phyloP scores from a whole-genome alignment of 1,284 basidiomycete species.

The Farysia itapuensis region DNA sequence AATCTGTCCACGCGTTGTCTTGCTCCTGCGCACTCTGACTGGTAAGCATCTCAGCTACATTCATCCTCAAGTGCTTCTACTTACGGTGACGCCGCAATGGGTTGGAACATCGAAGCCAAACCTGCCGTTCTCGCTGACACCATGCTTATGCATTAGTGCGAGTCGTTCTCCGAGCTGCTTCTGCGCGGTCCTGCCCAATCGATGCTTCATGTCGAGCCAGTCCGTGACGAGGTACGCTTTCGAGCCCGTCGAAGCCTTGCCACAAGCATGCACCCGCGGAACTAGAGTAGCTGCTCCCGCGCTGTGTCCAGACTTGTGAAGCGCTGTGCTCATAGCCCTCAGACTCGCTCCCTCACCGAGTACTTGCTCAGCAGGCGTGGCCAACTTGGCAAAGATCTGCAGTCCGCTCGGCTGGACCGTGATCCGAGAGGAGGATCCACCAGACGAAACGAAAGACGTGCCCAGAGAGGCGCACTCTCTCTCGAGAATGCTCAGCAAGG shows the following conservation, averaged over 20 bases:
- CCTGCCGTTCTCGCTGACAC: slow-evolving; percentile 7
- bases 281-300: slow-evolving; percentile 7
- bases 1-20: slow-evolving; percentile 29
- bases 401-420: slow-evolving; percentile 13
- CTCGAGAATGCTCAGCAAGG: slow-evolving; percentile 13
- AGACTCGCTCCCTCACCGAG: slow-evolving; percentile 26
- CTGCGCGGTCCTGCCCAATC: slow-evolving; percentile 5
- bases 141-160: slow-evolving; percentile 21
- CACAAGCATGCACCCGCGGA: slow-evolving; percentile 20
- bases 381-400: slow-evolving; percentile 20
- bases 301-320: no score
- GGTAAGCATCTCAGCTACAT: no score
- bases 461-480: slow-evolving; percentile 20
- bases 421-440: slow-evolving; percentile 9
- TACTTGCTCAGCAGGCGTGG: slow-evolving; percentile 14
- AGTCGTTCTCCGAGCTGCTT: slow-evolving; percentile 11
- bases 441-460: slow-evolving; percentile 6
- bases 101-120: slow-evolving; percentile 24
- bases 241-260: slow-evolving; percentile 4
- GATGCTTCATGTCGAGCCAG: slow-evolving; percentile 16
- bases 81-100: slow-evolving; percentile 23
- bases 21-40: slow-evolving; percentile 12
- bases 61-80: no score
- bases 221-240: slow-evolving; percentile 24
- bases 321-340: slow-evolving; percentile 9